Evolutionary conservation across 169 alveolate genomes (phyloP).

Genomic region (Plasmodium gallinaceum): DNA sequence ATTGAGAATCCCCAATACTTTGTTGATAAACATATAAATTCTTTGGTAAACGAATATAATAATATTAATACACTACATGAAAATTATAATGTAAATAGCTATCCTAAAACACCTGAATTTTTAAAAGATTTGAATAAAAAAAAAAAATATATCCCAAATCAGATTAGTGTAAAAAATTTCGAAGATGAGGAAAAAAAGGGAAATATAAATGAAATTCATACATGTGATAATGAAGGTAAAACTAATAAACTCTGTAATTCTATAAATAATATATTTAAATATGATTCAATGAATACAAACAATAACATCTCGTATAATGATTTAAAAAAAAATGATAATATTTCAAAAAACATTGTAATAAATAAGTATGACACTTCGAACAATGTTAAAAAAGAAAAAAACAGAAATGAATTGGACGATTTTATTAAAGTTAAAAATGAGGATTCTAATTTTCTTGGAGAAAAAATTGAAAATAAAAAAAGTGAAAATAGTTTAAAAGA

Average conservation of each 20-base stretch:
- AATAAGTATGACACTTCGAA: not conserved
- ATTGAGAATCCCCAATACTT: conserved; percentile 64
- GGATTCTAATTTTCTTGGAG: not conserved
- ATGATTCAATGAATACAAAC: too few relatives aligned
- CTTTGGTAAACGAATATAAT: conserved; percentile 29
- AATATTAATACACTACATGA: conserved; percentile 57
- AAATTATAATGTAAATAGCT: conserved; percentile 6
- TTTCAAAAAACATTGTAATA: not conserved
- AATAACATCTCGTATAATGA: too few relatives aligned
- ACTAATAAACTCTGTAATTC: too few relatives aligned
- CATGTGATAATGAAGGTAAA: too few relatives aligned
- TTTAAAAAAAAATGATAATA: too few relatives aligned
- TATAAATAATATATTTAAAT: too few relatives aligned
- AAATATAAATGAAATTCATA: not conserved
- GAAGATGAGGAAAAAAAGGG: not conserved
- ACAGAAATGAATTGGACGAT: not conserved
- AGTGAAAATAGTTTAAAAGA: conserved; percentile 28
- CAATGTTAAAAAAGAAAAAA: not conserved
- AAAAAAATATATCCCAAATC: conserved; percentile 7
- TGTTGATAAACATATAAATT: conserved; percentile 63
- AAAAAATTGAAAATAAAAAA: not conserved
- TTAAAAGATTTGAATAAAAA: conserved; percentile 21
- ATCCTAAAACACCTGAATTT: conserved; percentile 54
- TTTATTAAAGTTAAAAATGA: not conserved
- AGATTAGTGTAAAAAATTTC: not conserved